phyloP scores from a whole-genome alignment of 2,329 filamentous ascomycete species.

The Coniochaeta prunicola region DNA sequence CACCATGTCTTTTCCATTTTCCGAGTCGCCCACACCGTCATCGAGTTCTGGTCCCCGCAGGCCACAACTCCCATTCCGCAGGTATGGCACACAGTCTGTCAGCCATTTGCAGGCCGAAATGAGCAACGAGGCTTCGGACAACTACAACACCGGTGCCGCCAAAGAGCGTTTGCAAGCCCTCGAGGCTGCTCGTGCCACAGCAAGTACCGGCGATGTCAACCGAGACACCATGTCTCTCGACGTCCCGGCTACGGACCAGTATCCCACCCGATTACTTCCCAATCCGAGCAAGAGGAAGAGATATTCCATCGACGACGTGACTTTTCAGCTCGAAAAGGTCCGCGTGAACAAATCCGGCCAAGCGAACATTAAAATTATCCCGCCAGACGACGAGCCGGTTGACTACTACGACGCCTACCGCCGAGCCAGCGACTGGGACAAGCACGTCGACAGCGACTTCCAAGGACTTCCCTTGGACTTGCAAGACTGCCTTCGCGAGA shows the following conservation, averaged over 20 bases:
- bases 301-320: neutral
- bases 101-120: neutral
- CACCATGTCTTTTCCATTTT: neutral
- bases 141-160: neutral
- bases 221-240: neutral
- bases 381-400: neutral
- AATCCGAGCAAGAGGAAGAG: neutral
- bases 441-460: neutral
- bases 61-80: neutral
- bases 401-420: neutral
- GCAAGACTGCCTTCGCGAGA: neutral
- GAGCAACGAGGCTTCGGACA: neutral
- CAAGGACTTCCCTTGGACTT: neutral
- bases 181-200: neutral
- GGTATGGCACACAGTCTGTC: neutral
- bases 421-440: neutral
- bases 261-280: neutral
- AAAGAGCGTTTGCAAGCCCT: neutral
- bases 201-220: neutral
- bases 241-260: neutral
- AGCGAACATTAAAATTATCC: neutral
- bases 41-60: neutral
- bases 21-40: neutral
- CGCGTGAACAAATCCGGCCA: neutral
- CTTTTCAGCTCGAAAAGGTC: neutral